Evolutionary conservation across 371 early-diverging fungal species (phyloP).

Genomic region (Nematocida sp.): DNA sequence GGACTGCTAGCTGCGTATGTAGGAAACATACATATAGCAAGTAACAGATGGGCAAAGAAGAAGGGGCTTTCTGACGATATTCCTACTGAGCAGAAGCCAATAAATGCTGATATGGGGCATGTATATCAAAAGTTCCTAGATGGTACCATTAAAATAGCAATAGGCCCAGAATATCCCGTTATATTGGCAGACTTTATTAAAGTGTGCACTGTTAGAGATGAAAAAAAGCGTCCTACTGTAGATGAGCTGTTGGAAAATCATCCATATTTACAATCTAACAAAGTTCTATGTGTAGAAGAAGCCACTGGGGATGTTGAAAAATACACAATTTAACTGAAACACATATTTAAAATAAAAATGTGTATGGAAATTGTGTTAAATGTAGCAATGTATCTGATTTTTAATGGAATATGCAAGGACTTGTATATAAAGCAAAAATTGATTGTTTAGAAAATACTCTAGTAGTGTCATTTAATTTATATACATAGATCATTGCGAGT

Average conservation of each 20-base stretch:
- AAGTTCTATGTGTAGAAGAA: neutral
- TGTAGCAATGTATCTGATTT: too few relatives aligned
- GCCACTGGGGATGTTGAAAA: neutral
- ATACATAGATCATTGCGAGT: too few relatives aligned
- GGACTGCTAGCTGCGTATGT: constrained; percentile 35
- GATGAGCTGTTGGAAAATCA: neutral
- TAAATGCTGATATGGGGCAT: neutral
- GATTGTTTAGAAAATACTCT: too few relatives aligned
- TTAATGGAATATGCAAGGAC: too few relatives aligned
- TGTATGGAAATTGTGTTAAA: too few relatives aligned
- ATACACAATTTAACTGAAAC: neutral
- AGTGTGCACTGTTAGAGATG: neutral
- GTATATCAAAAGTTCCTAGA: neutral
- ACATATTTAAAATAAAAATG: neutral
- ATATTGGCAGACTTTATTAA: neutral
- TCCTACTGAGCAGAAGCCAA: neutral
- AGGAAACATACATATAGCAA: neutral
- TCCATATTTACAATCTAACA: neutral
- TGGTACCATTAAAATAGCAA: neutral
- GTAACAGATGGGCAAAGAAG: neutral
- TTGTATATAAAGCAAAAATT: too few relatives aligned
- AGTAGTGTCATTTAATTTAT: too few relatives aligned
- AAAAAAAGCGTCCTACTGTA: neutral
- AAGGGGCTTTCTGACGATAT: neutral
- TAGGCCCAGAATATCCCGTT: neutral